These are phyloP conservation scores for Haberlea rhodopensis DNA, from an alignment of 257 asterid species.

Conservation along the genomic window DNA sequence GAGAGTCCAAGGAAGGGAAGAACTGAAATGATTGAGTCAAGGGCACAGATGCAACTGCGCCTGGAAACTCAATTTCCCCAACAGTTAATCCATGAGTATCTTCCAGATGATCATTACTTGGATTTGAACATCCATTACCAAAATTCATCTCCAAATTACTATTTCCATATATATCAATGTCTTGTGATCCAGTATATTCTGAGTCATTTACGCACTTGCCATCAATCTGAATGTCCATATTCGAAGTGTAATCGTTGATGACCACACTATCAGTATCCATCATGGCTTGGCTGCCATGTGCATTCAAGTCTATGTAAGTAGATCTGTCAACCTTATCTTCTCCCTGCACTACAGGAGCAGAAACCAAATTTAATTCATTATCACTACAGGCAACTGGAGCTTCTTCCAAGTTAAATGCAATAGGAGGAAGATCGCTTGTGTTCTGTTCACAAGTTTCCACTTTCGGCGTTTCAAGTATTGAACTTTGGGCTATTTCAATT, in stretches of 20 bases:
- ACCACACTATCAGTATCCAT: conserved; percentile 32
- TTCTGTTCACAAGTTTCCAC: conserved; percentile 34
- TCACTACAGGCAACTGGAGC: conserved; percentile 31
- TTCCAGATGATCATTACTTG: conserved; percentile 37
- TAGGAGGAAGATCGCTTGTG: conserved; percentile 31
- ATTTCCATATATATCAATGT: conserved; percentile 34
- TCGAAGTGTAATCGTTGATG: conserved; percentile 31
- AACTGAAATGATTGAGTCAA: conserved; percentile 47
- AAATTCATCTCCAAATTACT: conserved; percentile 36
- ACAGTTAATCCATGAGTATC: conserved; percentile 42
- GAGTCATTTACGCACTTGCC: conserved; percentile 33
- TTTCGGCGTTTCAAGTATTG: conserved; percentile 37
- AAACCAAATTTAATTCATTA: conserved; percentile 32
- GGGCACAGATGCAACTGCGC: conserved; percentile 52
- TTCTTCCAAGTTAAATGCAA: conserved; percentile 41
- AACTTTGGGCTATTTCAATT: conserved; percentile 52
- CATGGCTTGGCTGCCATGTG: conserved; percentile 31
- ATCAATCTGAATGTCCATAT: conserved; percentile 31
- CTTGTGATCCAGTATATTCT: conserved; percentile 37
- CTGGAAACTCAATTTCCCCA: conserved; percentile 45
- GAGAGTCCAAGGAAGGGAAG: conserved; percentile 53
- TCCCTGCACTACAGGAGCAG: conserved; percentile 34
- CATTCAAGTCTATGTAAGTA: conserved; percentile 32
- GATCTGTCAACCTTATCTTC: conserved; percentile 37
- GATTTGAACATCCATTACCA: conserved; percentile 30